phyloP scores from a whole-genome alignment of 768 basidiomycete species.

The Tylopilus plumbeoviolaceoides region DNA sequence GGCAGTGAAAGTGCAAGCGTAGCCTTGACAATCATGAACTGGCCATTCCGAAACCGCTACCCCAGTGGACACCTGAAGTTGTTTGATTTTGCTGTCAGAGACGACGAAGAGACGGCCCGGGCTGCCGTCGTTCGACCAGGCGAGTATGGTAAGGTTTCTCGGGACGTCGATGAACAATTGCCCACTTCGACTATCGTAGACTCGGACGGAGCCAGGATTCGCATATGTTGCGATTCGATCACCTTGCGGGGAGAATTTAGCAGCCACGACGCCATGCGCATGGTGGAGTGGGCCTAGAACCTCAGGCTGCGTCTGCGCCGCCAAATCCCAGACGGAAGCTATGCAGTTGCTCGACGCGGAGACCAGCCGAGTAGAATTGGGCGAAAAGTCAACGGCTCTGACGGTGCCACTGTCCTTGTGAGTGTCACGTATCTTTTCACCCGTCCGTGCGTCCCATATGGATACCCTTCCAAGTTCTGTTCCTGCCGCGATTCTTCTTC shows the following conservation, averaged over 20 bases:
- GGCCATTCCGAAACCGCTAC: neutral
- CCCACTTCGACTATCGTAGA: neutral
- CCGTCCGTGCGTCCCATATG: neutral
- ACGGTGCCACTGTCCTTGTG: neutral
- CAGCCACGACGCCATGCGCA: too few species aligned
- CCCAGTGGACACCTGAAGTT: neutral
- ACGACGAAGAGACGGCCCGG: neutral
- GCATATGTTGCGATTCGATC: neutral
- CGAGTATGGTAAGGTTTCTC: neutral
- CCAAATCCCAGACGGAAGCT: neutral
- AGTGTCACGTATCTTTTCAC: neutral
- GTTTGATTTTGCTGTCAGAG: neutral
- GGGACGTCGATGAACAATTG: neutral
- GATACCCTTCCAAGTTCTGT: neutral
- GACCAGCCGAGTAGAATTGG: neutral
- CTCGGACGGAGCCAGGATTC: neutral
- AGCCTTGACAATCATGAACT: neutral
- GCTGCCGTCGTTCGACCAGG: neutral
- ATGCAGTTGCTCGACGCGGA: neutral
- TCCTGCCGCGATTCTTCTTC: neutral
- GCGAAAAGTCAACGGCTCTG: neutral
- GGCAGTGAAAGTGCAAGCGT: neutral
- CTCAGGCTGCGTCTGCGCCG: too few species aligned
- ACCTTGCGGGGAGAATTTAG: neutral
- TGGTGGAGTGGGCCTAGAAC: neutral